These are phyloP conservation scores for Meyerozyma athensensis DNA, from an alignment of 1,139 yeast genomes.

Conservation along the genomic window DNA sequence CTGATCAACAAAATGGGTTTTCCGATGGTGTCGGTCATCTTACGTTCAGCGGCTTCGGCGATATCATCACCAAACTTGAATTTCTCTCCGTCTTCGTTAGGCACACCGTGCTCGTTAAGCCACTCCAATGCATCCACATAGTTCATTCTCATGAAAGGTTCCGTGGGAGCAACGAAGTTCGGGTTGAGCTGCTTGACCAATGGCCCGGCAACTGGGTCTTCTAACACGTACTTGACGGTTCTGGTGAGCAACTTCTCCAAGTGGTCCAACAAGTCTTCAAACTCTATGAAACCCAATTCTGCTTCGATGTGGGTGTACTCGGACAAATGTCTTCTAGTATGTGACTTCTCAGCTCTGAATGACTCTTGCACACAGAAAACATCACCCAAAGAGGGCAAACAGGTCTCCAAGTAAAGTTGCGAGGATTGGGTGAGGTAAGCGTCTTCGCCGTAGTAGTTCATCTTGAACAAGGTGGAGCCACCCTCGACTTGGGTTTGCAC, in stretches of 20 bases:
- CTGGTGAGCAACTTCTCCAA: constrained; percentile 74
- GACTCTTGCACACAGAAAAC: constrained; percentile 97
- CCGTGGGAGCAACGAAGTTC: constrained; percentile 68
- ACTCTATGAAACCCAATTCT: constrained; percentile 81
- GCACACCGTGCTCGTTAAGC: constrained; percentile 92
- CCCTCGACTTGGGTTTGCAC: constrained; percentile 99
- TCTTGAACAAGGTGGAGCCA: constrained; percentile 90
- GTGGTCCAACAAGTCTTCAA: constrained; percentile 82
- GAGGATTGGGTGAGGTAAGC: constrained; percentile 97
- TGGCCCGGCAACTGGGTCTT: constrained; percentile 90
- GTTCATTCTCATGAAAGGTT: constrained; percentile 88
- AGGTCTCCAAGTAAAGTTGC: constrained; percentile 93
- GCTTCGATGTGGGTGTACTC: constrained; percentile 97
- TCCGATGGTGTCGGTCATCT: constrained; percentile 93
- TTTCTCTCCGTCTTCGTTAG: constrained; percentile 88
- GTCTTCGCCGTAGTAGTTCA: constrained; percentile 95
- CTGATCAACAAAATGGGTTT: constrained; percentile 86
- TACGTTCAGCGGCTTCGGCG: constrained; percentile 99
- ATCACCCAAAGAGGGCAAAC: constrained; percentile 94
- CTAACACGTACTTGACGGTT: constrained; percentile 69
- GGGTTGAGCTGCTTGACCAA: constrained; percentile 91
- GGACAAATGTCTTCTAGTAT: constrained; percentile 95
- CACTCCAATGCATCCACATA: constrained; percentile 89
- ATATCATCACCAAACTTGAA: constrained; percentile 98
- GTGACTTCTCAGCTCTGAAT: constrained; percentile 98